phyloP scores from a whole-genome alignment of 768 basidiomycete species.

The Podaxis rugospora region DNA sequence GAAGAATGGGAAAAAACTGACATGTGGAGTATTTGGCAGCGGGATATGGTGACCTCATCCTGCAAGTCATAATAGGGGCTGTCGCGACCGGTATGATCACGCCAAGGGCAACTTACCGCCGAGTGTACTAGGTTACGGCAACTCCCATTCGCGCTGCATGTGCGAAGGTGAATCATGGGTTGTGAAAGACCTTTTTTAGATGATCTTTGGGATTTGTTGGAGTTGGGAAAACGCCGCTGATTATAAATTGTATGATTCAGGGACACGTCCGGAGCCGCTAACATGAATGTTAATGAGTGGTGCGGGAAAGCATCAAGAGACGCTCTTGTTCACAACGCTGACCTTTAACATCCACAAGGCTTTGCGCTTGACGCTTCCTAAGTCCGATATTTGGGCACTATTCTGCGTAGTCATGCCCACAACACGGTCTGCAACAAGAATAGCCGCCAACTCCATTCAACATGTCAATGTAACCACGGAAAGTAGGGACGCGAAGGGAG shows the following conservation, averaged over 20 bases:
- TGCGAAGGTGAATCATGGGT: too few relatives aligned
- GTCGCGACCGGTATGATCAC: too few relatives aligned
- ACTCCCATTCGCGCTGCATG: too few relatives aligned
- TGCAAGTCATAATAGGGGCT: too few relatives aligned
- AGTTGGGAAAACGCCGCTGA: background rate
- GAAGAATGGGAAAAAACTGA: too few relatives aligned
- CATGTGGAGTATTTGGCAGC: too few relatives aligned
- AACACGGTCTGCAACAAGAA: constrained; percentile 29
- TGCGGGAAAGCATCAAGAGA: background rate
- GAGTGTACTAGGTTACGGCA: too few relatives aligned
- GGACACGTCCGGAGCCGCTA: constrained; percentile 3
- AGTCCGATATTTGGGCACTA: background rate
- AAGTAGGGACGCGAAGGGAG: background rate
- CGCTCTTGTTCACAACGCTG: background rate
- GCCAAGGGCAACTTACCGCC: too few relatives aligned
- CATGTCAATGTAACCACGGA: constrained; percentile 2
- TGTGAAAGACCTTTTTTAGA: too few relatives aligned
- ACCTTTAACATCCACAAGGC: background rate
- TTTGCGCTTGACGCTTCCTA: background rate
- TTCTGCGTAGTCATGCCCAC: constrained; percentile 23
- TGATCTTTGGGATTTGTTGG: too few relatives aligned
- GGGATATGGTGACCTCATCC: too few relatives aligned
- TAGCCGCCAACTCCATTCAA: constrained; percentile 8
- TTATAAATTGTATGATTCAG: background rate
- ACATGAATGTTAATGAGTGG: background rate